Evolutionary conservation across 768 basidiomycete species (phyloP), one percentile per base, ranked within the genome.

Genomic region (Royoungia palumana): DNA sequence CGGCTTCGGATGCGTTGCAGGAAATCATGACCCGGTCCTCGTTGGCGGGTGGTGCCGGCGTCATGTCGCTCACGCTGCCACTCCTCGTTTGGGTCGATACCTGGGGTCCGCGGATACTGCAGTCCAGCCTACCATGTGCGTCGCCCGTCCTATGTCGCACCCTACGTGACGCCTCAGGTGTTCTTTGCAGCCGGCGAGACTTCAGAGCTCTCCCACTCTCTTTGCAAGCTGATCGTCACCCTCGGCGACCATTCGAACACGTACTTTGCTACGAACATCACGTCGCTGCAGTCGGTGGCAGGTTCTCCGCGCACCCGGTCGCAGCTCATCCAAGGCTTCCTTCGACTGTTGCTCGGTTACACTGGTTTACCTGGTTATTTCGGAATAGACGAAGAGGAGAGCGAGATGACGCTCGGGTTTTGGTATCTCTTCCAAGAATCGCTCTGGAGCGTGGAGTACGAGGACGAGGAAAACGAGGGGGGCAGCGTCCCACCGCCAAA

Each of bases 371-470:
- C 83, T 0, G 91, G 90, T 0, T 82, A 80, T 51, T 90, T 85
- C 60, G 89, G 87, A 1, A 77, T 80, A 0, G 92, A 94, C 40
- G 94, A 94, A 63, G 87, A 90, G 41, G 85, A 89, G 61, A 93
- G 89, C 58, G 91, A 94, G 67, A 78, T 86, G 74, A 87, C 87
- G 3, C 76, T 95, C 3, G 81, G 81, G 1, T 94, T 94, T 59
- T 95, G 94, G 87, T 94, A 91, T 54, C 71, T 90, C 35, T 79
- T 95, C 48, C 93, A 95, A 66, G 94, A 97, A 62, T 81, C 89
- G 1, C 65, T 92, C 21, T 92, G 89, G 89, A 76, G 71, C 30
- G 75, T 75, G 12, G 82, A 86, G 44, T 83, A 74, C 48, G 78
- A 78, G 42, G 58, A 61, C 9, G 57, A 36, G 22, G 74, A 72